phyloP scores from a whole-genome alignment of 2,329 filamentous ascomycete genomes.

The Cyphellophora europaea region DNA sequence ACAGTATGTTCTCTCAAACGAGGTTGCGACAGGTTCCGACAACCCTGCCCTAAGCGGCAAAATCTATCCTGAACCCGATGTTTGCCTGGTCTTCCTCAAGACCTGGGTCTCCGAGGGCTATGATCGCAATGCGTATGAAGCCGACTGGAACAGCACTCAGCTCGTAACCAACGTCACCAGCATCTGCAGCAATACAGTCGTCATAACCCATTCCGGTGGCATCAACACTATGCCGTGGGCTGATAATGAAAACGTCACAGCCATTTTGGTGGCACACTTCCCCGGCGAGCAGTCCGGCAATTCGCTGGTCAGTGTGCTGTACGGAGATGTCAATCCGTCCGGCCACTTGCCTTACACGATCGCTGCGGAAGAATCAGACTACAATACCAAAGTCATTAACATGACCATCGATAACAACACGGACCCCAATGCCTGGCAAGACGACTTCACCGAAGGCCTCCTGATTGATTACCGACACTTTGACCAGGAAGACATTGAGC shows the following conservation, averaged over 20 bases:
- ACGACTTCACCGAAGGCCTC: constrained; percentile 65
- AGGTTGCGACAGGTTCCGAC: constrained; percentile 20
- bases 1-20: constrained; percentile 32
- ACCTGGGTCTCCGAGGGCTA: constrained; percentile 36
- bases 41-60: constrained; percentile 6
- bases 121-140: constrained; percentile 30
- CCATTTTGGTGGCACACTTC: constrained; percentile 72
- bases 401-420: constrained; percentile 2
- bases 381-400: constrained; percentile 35
- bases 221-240: constrained; percentile 27
- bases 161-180: constrained; percentile 37
- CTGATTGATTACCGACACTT: constrained; percentile 78
- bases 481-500: constrained; percentile 55
- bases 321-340: constrained; percentile 67
- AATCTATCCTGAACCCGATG: constrained; percentile 29
- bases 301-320: constrained; percentile 71
- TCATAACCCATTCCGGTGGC: constrained; percentile 37
- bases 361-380: constrained; percentile 57
- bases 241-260: constrained; percentile 61
- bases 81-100: constrained; percentile 54
- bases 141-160: constrained; percentile 33
- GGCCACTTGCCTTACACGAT: constrained; percentile 75
- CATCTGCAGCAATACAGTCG: constrained; percentile 42
- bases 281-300: constrained; percentile 80
- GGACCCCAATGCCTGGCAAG: constrained; percentile 51